These are phyloP conservation scores for Phialophora macrospora DNA, from an alignment of 2,329 filamentous ascomycete genomes.

Conservation along the genomic window DNA sequence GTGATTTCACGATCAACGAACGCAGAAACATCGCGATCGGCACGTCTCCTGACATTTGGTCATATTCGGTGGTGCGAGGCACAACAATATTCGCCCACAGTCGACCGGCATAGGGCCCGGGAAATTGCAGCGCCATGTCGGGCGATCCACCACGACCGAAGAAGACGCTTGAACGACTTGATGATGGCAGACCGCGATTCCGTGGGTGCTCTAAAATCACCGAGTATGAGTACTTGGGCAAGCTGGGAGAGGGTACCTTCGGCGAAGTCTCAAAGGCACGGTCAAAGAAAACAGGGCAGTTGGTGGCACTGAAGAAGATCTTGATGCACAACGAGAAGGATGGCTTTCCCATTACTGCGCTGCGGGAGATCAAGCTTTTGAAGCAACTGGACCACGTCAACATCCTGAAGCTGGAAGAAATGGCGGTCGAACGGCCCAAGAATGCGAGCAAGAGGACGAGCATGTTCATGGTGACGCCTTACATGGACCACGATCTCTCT, in stretches of 20 bases:
- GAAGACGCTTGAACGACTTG: slow-evolving; percentile 51
- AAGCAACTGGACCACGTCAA: slow-evolving; percentile 94
- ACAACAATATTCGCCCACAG: not conserved
- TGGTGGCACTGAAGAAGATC: slow-evolving; percentile 96
- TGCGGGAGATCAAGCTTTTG: slow-evolving; percentile 95
- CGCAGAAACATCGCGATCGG: not conserved
- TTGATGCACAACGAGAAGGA: slow-evolving; percentile 99
- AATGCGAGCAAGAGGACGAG: slow-evolving; percentile 79
- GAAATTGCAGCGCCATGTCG: slow-evolving; percentile 21
- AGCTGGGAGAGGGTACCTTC: slow-evolving; percentile 91
- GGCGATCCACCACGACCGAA: slow-evolving; percentile 13
- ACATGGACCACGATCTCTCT: slow-evolving; percentile 99
- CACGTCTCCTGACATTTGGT: not conserved
- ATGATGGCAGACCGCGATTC: slow-evolving; percentile 65
- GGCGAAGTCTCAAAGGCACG: slow-evolving; percentile 91
- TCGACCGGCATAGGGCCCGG: not conserved
- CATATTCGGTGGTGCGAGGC: not conserved
- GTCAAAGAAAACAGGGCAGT: slow-evolving; percentile 71
- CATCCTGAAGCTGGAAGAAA: slow-evolving; percentile 85
- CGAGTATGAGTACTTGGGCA: slow-evolving; percentile 47
- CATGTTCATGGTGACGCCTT: slow-evolving; percentile 98
- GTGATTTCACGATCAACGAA: not conserved
- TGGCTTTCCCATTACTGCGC: slow-evolving; percentile 97
- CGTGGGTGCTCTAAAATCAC: slow-evolving; percentile 72
- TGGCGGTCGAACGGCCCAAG: slow-evolving; percentile 83